Evolutionary conservation across 257 asterid species (phyloP).

Genomic region (Fraxinus cuspidata): DNA sequence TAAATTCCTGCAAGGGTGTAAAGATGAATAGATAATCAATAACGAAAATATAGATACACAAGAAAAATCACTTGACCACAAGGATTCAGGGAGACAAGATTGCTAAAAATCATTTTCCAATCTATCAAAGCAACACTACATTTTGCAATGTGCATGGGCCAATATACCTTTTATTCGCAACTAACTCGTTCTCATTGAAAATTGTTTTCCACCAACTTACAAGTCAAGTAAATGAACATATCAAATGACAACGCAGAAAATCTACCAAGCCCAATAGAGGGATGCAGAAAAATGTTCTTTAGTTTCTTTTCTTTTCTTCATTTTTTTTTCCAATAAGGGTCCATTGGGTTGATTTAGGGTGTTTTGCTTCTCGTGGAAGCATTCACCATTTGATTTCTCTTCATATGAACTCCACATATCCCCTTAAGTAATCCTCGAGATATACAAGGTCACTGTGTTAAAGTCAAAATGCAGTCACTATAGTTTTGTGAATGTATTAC

Average conservation of each 20-base stretch:
- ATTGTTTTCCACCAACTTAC: background rate
- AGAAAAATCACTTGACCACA: background rate
- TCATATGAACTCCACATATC: background rate
- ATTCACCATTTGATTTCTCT: background rate
- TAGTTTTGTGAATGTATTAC: background rate
- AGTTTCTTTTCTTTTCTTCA: too few relatives aligned
- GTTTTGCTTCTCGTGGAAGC: background rate
- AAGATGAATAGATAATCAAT: background rate
- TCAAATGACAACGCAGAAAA: background rate
- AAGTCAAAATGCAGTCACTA: background rate
- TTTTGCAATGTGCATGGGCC: background rate
- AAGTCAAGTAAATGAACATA: background rate
- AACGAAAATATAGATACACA: background rate
- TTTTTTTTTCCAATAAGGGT: background rate
- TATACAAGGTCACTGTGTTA: background rate
- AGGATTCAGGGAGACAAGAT: background rate
- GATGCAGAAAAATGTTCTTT: background rate
- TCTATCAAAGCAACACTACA: background rate
- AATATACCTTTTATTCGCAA: background rate
- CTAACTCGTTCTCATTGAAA: background rate
- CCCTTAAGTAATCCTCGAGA: background rate
- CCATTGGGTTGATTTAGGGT: background rate
- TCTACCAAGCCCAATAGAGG: background rate
- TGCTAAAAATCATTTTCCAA: background rate
- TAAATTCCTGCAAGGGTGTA: conserved; percentile 37